Base-by-base conservation (phyloP, 2,329 filamentous ascomycete genomes). In the Rachicladosporium sp. region DNA sequence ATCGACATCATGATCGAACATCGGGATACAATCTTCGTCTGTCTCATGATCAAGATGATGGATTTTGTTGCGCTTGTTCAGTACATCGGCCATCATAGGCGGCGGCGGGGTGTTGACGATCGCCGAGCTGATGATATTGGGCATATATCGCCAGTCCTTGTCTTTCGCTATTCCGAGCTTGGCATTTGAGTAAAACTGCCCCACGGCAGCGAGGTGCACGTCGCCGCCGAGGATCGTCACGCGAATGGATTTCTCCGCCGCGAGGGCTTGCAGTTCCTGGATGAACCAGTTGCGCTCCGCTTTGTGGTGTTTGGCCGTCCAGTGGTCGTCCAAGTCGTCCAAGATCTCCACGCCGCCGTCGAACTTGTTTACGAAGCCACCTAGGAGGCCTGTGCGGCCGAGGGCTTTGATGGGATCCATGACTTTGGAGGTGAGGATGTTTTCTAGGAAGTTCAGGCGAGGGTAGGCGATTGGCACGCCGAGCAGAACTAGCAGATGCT, bases 221-320 rank as follows among this genome's bases (percentile, higher is more conserved):
- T 96, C 91, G 29, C 93, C 91, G 53, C 88, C 85, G 37, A 98
- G 71, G 44, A 98, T 86, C 0, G 89, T 96, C 37, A 98, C 71
- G 33, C 91, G 81, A 37, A 95, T 75, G 10, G 86, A 94, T 59
- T 93, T 93, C 58, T 91, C 86, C 13, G 85, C 86, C 6, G 93
- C 88, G 43, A 98, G 70, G 53, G 94, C 86, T 61, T 98, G 93
- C 19, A 98, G 67, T 52, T 95, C 87, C 56, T 91, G 82, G 31
- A 98, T 76, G 46, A 96, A 71, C 60, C 84, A 81, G 46, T 80
- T 84, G 37, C 91, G 78, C 62, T 98, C 91, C 19, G 77, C 71
- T 58, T 96, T 98, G 66, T 96, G 88, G 55, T 87, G 84, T 57
- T 86, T 93, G 30, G 89, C 85, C 1, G 89, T 95, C 91, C 91